phyloP scores from a whole-genome alignment of 2,329 filamentous ascomycete genomes.

The Colletotrichum orchidophilum region DNA sequence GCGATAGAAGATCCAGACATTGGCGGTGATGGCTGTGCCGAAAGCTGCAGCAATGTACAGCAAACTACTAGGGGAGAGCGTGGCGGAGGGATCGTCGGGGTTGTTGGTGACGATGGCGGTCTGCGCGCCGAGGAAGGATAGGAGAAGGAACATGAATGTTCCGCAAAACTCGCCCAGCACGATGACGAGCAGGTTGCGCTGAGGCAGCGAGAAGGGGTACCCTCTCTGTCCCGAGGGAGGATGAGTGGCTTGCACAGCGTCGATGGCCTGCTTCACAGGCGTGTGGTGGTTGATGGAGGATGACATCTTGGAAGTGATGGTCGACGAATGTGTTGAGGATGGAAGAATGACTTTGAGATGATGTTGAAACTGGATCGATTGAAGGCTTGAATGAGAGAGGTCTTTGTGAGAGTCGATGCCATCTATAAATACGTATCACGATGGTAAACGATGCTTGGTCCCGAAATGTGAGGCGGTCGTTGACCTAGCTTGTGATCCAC shows the following conservation, averaged over 20 bases:
- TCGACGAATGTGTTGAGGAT: not conserved
- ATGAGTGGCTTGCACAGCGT: conserved; percentile 4
- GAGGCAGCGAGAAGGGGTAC: not conserved
- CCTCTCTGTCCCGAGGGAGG: not conserved
- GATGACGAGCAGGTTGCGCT: conserved; percentile 49
- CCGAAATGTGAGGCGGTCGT: not conserved
- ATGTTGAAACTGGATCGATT: not conserved
- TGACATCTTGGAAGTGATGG: not conserved
- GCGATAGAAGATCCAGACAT: conserved; percentile 66
- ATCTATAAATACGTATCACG: not conserved
- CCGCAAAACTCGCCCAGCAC: conserved; percentile 60
- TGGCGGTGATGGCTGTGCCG: conserved; percentile 59
- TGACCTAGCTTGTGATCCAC: not conserved
- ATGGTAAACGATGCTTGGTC: not conserved
- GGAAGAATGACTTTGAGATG: not conserved
- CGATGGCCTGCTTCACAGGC: conserved; percentile 3
- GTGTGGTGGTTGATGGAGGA: not conserved
- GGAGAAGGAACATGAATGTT: conserved; percentile 62
- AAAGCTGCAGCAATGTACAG: conserved; percentile 58
- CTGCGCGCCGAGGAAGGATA: conserved; percentile 51
- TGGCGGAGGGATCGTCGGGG: conserved; percentile 13
- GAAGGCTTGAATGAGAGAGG: not conserved
- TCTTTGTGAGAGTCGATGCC: not conserved
- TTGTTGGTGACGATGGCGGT: conserved; percentile 48
- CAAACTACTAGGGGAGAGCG: conserved; percentile 40